Evolutionary conservation across 2,329 filamentous ascomycete species (phyloP).

Genomic region (Cadophora malorum): DNA sequence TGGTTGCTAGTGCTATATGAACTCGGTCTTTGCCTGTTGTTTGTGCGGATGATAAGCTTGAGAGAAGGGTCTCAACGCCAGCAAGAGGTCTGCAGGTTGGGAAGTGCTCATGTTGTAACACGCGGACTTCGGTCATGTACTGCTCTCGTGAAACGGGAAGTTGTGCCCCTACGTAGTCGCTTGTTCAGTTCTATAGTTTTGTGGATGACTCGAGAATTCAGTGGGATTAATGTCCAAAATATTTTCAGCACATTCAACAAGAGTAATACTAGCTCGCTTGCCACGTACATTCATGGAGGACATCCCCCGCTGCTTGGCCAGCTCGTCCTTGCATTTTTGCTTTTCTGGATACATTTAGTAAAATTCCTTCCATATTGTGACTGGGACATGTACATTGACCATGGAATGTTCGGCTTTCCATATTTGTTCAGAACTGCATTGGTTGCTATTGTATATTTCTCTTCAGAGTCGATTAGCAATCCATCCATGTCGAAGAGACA

Average conservation of each 20-base stretch:
- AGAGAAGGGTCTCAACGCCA: conserved; percentile 74
- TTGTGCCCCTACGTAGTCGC: conserved; percentile 64
- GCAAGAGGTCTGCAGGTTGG: conserved; percentile 77
- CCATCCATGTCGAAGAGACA: conserved; percentile 99
- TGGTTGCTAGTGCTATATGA: conserved; percentile 82
- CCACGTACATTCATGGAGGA: conserved; percentile 63
- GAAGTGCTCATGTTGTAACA: conserved; percentile 75
- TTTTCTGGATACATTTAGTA: conserved; percentile 56
- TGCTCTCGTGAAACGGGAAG: conserved; percentile 77
- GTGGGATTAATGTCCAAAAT: conserved; percentile 47
- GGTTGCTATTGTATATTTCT: conserved; percentile 84
- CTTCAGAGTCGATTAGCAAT: conserved; percentile 91
- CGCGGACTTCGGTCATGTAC: conserved; percentile 64
- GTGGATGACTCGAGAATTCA: not conserved
- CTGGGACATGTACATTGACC: conserved; percentile 64
- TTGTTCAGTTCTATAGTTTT: not conserved
- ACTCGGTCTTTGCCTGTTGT: conserved; percentile 44
- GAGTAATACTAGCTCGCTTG: not conserved
- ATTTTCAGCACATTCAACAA: not conserved
- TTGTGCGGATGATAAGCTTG: conserved; percentile 52
- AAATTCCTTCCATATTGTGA: not conserved
- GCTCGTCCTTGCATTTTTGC: conserved; percentile 67
- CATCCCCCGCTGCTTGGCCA: conserved; percentile 53
- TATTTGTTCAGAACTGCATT: conserved; percentile 83
- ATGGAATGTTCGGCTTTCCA: conserved; percentile 77